These are phyloP conservation scores for Leptographium wingfieldii DNA, from an alignment of 2,329 filamentous ascomycete species.

Conservation along the genomic window DNA sequence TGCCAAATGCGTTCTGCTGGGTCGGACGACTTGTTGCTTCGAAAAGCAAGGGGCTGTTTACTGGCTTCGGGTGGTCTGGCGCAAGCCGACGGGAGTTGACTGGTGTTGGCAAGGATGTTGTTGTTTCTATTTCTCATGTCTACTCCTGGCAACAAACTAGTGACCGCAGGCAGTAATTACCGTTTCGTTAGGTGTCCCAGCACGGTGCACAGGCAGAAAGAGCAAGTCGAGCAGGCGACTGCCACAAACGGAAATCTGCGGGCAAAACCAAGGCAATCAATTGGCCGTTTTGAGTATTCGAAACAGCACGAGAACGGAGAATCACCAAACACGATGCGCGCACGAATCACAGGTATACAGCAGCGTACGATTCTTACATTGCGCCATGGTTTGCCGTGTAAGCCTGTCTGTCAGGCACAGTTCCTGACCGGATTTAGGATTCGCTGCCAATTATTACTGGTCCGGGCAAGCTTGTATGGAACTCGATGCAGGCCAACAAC, in stretches of 20 bases:
- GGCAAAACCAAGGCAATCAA: not conserved
- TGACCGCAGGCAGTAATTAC: not conserved
- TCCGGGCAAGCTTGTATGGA: not conserved
- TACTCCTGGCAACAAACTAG: not conserved
- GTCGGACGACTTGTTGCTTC: not conserved
- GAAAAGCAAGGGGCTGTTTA: not conserved
- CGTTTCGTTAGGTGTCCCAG: not conserved
- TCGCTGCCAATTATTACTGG: not conserved
- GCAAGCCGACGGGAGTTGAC: too few species aligned
- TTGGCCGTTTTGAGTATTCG: not conserved
- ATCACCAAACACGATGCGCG: not conserved
- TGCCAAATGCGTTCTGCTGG: not conserved
- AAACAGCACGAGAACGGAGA: not conserved
- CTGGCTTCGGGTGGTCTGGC: too few species aligned
- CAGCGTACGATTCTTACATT: not conserved
- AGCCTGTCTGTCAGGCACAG: not conserved
- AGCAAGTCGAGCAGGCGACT: not conserved
- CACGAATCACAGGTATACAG: not conserved
- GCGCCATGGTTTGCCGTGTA: not conserved
- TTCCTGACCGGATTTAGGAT: not conserved
- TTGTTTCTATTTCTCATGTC: too few species aligned
- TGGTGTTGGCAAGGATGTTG: too few species aligned
- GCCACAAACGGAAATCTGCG: not conserved
- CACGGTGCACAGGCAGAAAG: not conserved
- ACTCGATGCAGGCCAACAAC: not conserved